Evolutionary conservation across 306 rosid species (phyloP).

Genomic region (Cicer judaicum): DNA sequence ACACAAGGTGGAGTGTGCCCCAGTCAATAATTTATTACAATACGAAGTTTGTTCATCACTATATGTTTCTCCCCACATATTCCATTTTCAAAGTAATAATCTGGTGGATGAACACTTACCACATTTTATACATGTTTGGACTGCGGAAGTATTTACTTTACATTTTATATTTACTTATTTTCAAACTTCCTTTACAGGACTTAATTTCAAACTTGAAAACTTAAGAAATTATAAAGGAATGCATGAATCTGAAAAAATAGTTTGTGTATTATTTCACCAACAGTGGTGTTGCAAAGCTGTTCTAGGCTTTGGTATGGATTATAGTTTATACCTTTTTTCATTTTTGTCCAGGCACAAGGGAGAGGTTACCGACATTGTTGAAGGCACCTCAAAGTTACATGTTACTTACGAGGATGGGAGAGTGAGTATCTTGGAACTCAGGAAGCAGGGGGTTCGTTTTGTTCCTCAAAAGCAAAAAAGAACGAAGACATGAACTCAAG

Average conservation of each 20-base stretch:
- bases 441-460: conserved; percentile 85
- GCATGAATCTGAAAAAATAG: neutral
- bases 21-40: neutral
- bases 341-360: conserved; percentile 81
- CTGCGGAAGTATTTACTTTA: neutral
- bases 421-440: conserved; percentile 70
- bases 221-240: conserved; percentile 11
- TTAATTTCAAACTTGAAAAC: conserved; percentile 16
- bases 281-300: neutral
- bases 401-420: conserved; percentile 80
- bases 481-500: conserved; percentile 49
- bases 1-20: neutral
- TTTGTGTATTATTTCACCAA: conserved; percentile 10
- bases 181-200: neutral
- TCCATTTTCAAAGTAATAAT: neutral
- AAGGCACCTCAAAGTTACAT: conserved; percentile 70
- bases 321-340: neutral
- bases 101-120: neutral
- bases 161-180: neutral
- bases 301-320: conserved; percentile 14
- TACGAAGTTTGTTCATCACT: conserved; percentile 5
- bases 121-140: neutral
- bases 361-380: conserved; percentile 66
- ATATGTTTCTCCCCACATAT: neutral
- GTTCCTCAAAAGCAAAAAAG: conserved; percentile 83